Conservation (phyloP, 2,329 filamentous ascomycete genomes). For the Pseudogymnoascus sp. region DNA sequence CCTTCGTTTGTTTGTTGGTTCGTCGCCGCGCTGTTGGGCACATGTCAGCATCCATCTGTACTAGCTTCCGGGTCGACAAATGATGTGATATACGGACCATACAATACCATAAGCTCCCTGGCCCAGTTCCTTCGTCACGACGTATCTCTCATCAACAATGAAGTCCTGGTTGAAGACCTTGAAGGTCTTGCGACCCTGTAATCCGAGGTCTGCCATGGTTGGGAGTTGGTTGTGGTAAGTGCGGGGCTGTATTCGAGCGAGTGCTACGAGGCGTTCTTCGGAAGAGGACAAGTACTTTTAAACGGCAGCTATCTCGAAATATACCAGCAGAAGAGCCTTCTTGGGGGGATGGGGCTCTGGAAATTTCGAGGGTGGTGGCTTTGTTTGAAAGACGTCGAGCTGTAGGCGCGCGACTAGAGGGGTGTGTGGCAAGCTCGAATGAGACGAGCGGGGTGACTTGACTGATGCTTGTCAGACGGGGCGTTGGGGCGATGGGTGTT, state of each 20-base stretch:
- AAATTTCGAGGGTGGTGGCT: slow-evolving; percentile 5
- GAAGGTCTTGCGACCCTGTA: slow-evolving; percentile 75
- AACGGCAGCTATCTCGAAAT: slow-evolving; percentile 4
- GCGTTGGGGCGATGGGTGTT: background rate
- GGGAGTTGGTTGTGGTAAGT: slow-evolving; percentile 8
- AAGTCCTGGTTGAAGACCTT: slow-evolving; percentile 99
- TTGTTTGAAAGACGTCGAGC: slow-evolving; percentile 5
- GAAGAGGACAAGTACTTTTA: background rate
- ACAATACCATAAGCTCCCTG: slow-evolving; percentile 99
- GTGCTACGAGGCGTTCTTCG: slow-evolving; percentile 1
- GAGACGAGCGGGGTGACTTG: slow-evolving; percentile 7
- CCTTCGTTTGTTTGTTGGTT: slow-evolving; percentile 52
- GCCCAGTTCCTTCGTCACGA: slow-evolving; percentile 95
- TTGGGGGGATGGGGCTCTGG: background rate
- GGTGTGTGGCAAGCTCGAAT: slow-evolving; percentile 8
- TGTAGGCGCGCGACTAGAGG: slow-evolving; percentile 7
- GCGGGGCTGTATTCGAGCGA: background rate
- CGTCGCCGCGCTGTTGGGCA: slow-evolving; percentile 2
- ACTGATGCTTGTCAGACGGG: slow-evolving; percentile 8
- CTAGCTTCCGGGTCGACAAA: background rate
- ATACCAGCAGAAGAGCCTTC: background rate
- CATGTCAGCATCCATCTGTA: slow-evolving; percentile 5
- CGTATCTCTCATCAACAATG: slow-evolving; percentile 95
- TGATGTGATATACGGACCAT: slow-evolving; percentile 56
- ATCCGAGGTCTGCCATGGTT: slow-evolving; percentile 27